Evolutionary conservation across 148 eudicot species (phyloP), one percentile per base, ranked within the genome.

Genomic region (Selenicereus undatus): DNA sequence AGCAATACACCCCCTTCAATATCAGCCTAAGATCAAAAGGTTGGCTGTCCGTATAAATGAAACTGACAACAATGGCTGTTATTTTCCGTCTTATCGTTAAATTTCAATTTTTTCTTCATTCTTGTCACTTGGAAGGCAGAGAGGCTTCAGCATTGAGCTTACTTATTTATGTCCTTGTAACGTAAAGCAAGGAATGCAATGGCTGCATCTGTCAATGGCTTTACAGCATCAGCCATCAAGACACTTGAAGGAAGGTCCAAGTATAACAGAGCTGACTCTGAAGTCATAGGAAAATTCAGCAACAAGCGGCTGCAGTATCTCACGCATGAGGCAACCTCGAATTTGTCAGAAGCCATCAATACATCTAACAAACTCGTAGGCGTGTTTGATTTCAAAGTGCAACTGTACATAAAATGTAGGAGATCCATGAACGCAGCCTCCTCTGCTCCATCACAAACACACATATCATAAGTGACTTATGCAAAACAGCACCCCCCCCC

Each of bases 381-480:
- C 6, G 83, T 78, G 78, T 78, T 88, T 70, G 85, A 76, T 74
- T 85, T 81, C 79, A 93, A 78, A 11, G 87, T 88, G 79, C 87
- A 87, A 82, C 88, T 88, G 81, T 93, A 90, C 86, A 94, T 94
- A 71, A 88, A 94, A 73, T 89, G 89, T 76, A 94, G 85, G 83
- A 94, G 90, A 64, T 91, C 97, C 98, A 92, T 90, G 81, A 91
- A 79, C n/a, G 98, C 95, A 78, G 86, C 90, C 88, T 93, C 95
- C 87, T 93, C 98, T 94, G 95, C 72, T 85, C 79, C 80, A 89
- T 8, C 35, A 69, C 4, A 60, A 81, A 54, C 51, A 50, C 39
- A 22, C 30, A 69, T 16, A 73, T 16, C 56, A 76, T 50, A 26
- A 71, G 78, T 76, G 18, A 42, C 39, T 64, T 48, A 3, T 73